Evolutionary conservation across 306 rosid species (phyloP).

Genomic region (Lotus japonicus): DNA sequence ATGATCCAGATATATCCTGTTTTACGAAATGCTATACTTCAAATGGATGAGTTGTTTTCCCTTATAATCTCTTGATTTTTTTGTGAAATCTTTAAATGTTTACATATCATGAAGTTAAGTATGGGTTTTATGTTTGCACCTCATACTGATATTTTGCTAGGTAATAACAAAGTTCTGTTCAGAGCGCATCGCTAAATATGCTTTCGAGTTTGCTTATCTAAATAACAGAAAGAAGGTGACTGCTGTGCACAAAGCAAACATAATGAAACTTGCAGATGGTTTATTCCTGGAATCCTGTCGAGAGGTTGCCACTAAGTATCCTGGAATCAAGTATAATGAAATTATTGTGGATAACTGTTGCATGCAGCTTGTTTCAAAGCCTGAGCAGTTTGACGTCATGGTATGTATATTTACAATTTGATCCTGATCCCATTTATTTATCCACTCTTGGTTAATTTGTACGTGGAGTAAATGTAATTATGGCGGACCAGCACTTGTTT

Average conservation of each 20-base stretch:
- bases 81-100: neutral
- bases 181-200: slow-evolving; percentile 77
- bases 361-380: slow-evolving; percentile 91
- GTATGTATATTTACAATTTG: slow-evolving; percentile 32
- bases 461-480: neutral
- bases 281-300: slow-evolving; percentile 82
- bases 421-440: neutral
- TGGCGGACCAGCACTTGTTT: neutral
- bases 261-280: slow-evolving; percentile 92
- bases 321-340: slow-evolving; percentile 64
- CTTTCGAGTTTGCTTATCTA: slow-evolving; percentile 85
- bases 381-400: slow-evolving; percentile 95
- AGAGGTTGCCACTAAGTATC: slow-evolving; percentile 65
- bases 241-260: slow-evolving; percentile 96
- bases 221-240: slow-evolving; percentile 93
- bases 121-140: slow-evolving; percentile 26
- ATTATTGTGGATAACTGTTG: slow-evolving; percentile 89
- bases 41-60: neutral
- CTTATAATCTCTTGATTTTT: neutral
- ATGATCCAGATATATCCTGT: neutral
- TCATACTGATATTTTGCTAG: slow-evolving; percentile 49
- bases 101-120: slow-evolving; percentile 6
- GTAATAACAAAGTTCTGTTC: slow-evolving; percentile 94
- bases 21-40: neutral
- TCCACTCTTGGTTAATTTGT: neutral